phyloP scores from a whole-genome alignment of 768 basidiomycete species.

The Mrakia blollopis region DNA sequence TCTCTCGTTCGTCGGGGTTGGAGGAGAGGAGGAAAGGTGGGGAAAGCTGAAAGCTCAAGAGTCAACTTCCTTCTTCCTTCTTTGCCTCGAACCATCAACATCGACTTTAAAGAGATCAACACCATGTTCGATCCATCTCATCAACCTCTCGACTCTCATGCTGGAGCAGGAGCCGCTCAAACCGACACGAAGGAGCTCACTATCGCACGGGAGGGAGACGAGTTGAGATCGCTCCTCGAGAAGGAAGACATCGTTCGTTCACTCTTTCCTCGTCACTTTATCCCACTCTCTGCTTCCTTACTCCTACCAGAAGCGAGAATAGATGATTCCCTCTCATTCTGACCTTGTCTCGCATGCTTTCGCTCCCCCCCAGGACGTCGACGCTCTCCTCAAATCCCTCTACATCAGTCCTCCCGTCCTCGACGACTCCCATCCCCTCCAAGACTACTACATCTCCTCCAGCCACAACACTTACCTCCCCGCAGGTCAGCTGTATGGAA shows the following conservation, averaged over 20 bases:
- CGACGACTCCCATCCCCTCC: neutral
- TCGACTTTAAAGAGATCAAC: too few relatives aligned
- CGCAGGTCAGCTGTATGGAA: conserved; percentile 56
- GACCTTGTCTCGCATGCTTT: too few relatives aligned
- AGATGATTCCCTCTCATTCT: too few relatives aligned
- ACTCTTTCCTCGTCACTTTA: neutral
- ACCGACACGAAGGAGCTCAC: neutral
- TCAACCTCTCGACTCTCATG: neutral
- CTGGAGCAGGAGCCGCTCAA: neutral
- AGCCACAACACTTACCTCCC: conserved; percentile 66
- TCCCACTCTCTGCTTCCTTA: neutral
- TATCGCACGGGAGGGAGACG: neutral
- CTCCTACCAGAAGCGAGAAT: too few relatives aligned
- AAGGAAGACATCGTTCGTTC: neutral
- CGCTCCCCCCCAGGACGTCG: conserved; percentile 8
- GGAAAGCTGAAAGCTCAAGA: too few relatives aligned
- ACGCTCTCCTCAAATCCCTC: neutral
- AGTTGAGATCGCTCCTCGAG: neutral
- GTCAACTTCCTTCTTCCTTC: too few relatives aligned
- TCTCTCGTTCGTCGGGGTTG: too few relatives aligned
- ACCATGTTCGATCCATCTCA: neutral
- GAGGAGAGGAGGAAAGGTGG: too few relatives aligned
- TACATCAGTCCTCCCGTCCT: conserved; percentile 11
- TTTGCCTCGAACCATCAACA: too few relatives aligned
- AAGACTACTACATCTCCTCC: conserved; percentile 56